Percentiles rank a stretch among this genome's conserved stretches.
phyloP scores from a whole-genome alignment of 202 grass and related monocot genomes.

The Eragrostis tef region DNA sequence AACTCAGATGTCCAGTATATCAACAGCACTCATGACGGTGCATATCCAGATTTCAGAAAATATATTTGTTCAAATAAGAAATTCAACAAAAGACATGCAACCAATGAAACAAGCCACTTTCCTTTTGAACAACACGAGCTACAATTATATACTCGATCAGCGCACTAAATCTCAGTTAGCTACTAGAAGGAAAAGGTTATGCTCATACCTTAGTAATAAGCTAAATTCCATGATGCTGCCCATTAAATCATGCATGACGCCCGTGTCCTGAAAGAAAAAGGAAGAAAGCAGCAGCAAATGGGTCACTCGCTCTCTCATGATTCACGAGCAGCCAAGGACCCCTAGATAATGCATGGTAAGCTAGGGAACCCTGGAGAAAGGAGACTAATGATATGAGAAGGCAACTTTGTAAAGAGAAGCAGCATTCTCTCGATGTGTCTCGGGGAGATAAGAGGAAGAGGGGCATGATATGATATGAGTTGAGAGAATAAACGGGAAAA shows the following conservation, averaged over 20 bases:
- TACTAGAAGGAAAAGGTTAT: not conserved
- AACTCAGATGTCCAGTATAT: conserved; percentile 7
- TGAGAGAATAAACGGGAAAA: conserved; percentile 4
- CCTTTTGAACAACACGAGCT: not conserved
- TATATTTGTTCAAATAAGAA: not conserved
- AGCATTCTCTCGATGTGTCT: not conserved
- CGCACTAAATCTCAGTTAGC: not conserved
- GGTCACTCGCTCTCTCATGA: conserved; percentile 13
- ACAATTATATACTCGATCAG: not conserved
- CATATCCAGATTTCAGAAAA: not conserved
- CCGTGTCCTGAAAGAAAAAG: not conserved
- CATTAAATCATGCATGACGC: conserved; percentile 35
- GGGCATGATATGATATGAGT: not conserved
- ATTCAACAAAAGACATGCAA: not conserved
- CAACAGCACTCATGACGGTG: not conserved
- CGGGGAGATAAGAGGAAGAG: not conserved
- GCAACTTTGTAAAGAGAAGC: not conserved
- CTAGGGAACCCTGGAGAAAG: not conserved
- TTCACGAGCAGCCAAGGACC: not conserved
- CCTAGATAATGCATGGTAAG: conserved; percentile 9
- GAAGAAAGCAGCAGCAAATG: conserved; percentile 19
- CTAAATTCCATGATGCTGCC: not conserved
- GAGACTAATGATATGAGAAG: conserved; percentile 5
- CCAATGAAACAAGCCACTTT: not conserved
- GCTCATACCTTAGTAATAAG: conserved; percentile 21